These are phyloP conservation scores for Trifolium fragiferum DNA, from an alignment of 306 rosid genomes.

Conservation along the genomic window DNA sequence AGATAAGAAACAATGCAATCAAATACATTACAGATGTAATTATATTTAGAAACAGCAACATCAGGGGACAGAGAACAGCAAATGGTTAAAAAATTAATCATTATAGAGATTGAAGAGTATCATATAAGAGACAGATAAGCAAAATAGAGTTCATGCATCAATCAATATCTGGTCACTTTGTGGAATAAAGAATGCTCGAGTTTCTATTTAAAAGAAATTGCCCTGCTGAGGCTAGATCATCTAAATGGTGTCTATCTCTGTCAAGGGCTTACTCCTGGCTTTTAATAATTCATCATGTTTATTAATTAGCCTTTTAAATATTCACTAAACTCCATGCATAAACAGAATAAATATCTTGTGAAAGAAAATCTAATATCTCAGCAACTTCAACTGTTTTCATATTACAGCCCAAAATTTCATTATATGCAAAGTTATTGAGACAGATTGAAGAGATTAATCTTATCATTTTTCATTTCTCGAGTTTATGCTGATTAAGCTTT, in stretches of 20 bases:
- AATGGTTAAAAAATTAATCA: conserved; percentile 5
- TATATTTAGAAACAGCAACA: conserved; percentile 29
- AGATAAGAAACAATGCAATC: conserved; percentile 34
- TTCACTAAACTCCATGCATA: no score
- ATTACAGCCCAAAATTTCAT: no score
- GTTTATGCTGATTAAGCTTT: no score
- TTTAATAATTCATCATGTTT: neutral
- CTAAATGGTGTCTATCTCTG: neutral
- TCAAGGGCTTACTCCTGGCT: conserved; percentile 11
- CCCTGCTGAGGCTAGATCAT: neutral
- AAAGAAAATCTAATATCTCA: no score
- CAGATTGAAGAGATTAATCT: no score
- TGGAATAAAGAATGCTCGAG: conserved; percentile 21
- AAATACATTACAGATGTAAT: conserved; percentile 9
- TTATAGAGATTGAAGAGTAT: neutral
- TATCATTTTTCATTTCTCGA: no score
- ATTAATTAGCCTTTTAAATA: no score
- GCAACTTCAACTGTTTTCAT: no score
- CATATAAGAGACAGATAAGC: neutral
- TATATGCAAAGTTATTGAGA: no score
- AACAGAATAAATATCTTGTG: no score
- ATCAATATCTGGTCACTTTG: conserved; percentile 24
- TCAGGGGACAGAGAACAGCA: conserved; percentile 17
- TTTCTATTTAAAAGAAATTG: neutral
- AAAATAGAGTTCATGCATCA: conserved; percentile 12